Conservation (phyloP, 495 filamentous ascomycete species). For the Penicillium manginii region DNA sequence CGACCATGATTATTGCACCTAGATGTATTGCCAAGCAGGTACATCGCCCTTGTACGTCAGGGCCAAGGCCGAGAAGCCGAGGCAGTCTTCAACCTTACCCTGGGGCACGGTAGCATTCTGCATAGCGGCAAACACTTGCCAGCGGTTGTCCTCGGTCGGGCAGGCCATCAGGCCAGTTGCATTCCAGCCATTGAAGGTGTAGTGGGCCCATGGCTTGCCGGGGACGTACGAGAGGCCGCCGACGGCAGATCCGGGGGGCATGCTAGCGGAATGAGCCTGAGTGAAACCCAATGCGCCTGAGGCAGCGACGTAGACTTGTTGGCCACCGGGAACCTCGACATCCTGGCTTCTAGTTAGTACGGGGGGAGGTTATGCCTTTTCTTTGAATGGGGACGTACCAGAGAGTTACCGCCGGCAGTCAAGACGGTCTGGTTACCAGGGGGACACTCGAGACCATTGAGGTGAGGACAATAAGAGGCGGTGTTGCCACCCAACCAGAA, state of each 20-base stretch:
- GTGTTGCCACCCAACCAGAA: constrained; percentile 49
- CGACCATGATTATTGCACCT: constrained; percentile 6
- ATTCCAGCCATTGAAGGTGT: constrained; percentile 35
- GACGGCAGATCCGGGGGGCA: constrained; percentile 54
- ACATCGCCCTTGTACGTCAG: constrained; percentile 27
- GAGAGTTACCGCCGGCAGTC: constrained; percentile 35
- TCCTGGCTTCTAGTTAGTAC: constrained; percentile 24
- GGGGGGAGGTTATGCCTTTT: neutral
- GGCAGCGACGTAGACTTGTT: constrained; percentile 62
- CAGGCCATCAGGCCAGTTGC: constrained; percentile 50
- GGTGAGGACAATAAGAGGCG: constrained; percentile 43
- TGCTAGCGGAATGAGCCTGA: constrained; percentile 59
- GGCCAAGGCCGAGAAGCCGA: constrained; percentile 45
- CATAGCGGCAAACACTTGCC: constrained; percentile 49
- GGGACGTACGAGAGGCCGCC: constrained; percentile 47
- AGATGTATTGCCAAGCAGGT: constrained; percentile 50
- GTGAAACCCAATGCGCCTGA: constrained; percentile 63
- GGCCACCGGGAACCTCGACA: constrained; percentile 66
- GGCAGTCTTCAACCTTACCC: constrained; percentile 40
- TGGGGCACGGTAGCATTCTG: constrained; percentile 44
- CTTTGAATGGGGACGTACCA: constrained; percentile 31
- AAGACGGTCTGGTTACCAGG: constrained; percentile 49
- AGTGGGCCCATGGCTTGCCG: constrained; percentile 32
- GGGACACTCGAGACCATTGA: constrained; percentile 36
- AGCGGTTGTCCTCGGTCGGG: constrained; percentile 38